Evolutionary conservation across 495 filamentous ascomycete species (phyloP).

Genomic region (Lasiosphaeris hirsuta): DNA sequence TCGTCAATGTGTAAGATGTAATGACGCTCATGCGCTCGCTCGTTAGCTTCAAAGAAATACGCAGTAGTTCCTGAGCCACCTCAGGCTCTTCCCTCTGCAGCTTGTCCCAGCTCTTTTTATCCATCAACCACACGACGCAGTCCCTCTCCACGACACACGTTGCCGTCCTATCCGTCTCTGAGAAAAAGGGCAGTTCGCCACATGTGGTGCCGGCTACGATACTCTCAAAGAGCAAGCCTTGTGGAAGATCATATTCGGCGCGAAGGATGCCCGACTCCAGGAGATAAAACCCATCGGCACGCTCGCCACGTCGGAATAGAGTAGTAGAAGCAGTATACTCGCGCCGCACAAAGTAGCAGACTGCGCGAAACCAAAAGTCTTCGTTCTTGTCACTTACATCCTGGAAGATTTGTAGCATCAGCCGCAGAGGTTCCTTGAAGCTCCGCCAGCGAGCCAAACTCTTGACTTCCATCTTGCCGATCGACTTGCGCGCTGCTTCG

Average conservation of each 20-base stretch:
- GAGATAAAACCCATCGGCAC: constrained; percentile 80
- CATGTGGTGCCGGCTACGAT: constrained; percentile 94
- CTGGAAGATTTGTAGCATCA: constrained; percentile 90
- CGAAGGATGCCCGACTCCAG: constrained; percentile 84
- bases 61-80: constrained; percentile 78
- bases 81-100: constrained; percentile 67
- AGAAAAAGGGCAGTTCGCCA: constrained; percentile 94
- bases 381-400: constrained; percentile 78
- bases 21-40: constrained; percentile 88
- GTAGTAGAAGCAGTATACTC: constrained; percentile 64
- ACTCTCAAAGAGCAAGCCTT: constrained; percentile 83
- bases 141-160: constrained; percentile 80
- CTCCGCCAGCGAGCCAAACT: constrained; percentile 62
- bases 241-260: constrained; percentile 83
- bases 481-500: constrained; percentile 68
- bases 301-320: constrained; percentile 70
- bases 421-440: constrained; percentile 83
- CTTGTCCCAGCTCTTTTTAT: constrained; percentile 61
- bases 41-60: constrained; percentile 80
- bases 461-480: constrained; percentile 53
- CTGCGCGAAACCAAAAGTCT: constrained; percentile 87
- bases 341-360: constrained; percentile 65
- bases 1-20: constrained; percentile 52
- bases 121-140: constrained; percentile 79
- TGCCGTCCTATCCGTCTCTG: constrained; percentile 78